Evolutionary conservation across 2,329 filamentous ascomycete genomes (phyloP).

Genomic region (Hypoxylon sp.): DNA sequence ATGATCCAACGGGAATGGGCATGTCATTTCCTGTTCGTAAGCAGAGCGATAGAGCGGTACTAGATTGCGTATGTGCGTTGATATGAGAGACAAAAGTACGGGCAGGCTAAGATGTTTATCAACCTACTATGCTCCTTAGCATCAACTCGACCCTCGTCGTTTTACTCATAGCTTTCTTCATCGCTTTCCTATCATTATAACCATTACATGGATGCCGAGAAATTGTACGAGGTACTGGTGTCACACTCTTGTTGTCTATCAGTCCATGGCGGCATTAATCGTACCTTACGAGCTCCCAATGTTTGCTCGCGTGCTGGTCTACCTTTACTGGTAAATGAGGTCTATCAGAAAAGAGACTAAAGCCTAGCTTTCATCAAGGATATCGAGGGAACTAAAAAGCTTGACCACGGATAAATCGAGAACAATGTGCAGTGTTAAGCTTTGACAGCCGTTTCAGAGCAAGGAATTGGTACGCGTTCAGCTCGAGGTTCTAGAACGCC

Average conservation of each 20-base stretch:
- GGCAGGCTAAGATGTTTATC: not conserved
- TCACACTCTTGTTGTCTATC: not conserved
- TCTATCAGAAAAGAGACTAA: not conserved
- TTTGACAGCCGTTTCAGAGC: not conserved
- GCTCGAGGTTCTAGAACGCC: slow-evolving; percentile 31
- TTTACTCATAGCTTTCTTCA: not conserved
- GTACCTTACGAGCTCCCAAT: not conserved
- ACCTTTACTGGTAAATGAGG: not conserved
- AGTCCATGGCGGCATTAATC: not conserved
- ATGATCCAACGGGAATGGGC: not conserved
- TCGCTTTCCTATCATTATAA: not conserved
- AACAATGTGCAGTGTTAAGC: not conserved
- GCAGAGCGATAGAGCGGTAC: not conserved
- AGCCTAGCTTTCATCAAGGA: not conserved
- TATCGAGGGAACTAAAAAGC: slow-evolving; percentile 8
- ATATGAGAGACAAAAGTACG: not conserved
- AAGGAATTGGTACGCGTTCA: slow-evolving; percentile 8
- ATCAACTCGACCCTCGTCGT: not conserved
- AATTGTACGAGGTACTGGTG: not conserved
- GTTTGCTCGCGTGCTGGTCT: slow-evolving; percentile 4
- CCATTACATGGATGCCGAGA: not conserved
- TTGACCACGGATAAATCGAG: not conserved
- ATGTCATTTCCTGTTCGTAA: not conserved
- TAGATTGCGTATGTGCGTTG: not conserved
- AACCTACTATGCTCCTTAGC: not conserved